Evolutionary conservation across 1,284 basidiomycete genomes (phyloP).

Genomic region (Boletus albobrunnescens): DNA sequence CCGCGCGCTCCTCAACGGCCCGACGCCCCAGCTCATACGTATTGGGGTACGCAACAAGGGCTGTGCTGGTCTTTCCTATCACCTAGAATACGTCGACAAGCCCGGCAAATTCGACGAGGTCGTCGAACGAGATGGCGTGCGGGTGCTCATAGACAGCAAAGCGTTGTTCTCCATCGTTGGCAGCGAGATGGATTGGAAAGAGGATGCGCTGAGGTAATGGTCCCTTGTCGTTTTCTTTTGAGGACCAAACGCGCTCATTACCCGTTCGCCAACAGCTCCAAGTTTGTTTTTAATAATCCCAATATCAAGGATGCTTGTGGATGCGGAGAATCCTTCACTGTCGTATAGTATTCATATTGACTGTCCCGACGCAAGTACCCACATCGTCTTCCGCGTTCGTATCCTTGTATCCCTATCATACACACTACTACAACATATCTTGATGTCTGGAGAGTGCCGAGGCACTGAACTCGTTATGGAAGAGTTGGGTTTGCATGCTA

Average conservation of each 20-base stretch:
- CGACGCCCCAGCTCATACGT: conserved; percentile 88
- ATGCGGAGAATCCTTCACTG: conserved; percentile 87
- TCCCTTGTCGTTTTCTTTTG: not conserved
- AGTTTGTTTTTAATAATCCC: conserved; percentile 90
- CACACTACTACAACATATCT: conserved; percentile 9
- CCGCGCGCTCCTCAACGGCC: conserved; percentile 65
- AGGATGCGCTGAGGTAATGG: conserved; percentile 78
- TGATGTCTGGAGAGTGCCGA: not conserved
- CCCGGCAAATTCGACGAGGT: conserved; percentile 95
- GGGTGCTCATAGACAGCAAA: conserved; percentile 94
- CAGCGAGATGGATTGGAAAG: conserved; percentile 98
- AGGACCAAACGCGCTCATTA: conserved; percentile 7
- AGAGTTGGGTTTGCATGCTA: conserved; percentile 15
- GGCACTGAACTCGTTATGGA: not conserved
- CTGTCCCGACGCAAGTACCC: conserved; percentile 14
- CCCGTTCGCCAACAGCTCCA: conserved; percentile 51
- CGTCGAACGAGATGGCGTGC: conserved; percentile 93
- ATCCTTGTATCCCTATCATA: conserved; percentile 32
- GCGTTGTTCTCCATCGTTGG: conserved; percentile 98
- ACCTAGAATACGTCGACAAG: conserved; percentile 92
- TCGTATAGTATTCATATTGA: conserved; percentile 35
- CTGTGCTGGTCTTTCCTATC: conserved; percentile 97
- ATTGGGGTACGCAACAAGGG: conserved; percentile 97
- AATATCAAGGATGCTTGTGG: conserved; percentile 91
- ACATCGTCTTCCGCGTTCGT: conserved; percentile 1